Evolutionary conservation across 169 alveolate genomes (phyloP).

Genomic region (Cryptosporidium parvum): DNA sequence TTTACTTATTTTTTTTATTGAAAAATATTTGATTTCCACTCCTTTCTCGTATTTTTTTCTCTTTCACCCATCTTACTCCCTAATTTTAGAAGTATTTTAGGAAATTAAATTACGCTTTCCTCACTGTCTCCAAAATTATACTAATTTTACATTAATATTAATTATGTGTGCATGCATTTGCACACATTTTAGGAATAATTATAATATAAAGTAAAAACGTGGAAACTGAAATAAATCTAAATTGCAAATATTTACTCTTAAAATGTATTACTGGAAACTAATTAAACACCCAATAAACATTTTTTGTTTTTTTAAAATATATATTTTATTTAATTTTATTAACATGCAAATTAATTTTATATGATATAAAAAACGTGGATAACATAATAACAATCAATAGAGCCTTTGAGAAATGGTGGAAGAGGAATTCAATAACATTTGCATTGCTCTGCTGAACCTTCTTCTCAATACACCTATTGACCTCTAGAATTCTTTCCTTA

Average conservation of each 20-base stretch:
- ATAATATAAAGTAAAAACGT: neutral
- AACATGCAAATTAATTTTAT: slow-evolving; percentile 4
- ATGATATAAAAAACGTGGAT: slow-evolving; percentile 7
- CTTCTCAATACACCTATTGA: slow-evolving; percentile 23
- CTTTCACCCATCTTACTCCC: neutral
- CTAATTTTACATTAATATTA: neutral
- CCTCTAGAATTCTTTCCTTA: slow-evolving; percentile 9
- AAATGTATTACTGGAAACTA: neutral
- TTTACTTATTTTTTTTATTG: no score
- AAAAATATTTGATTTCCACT: no score
- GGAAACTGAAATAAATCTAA: neutral
- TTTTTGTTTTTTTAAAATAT: no score
- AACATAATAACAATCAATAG: slow-evolving; percentile 8
- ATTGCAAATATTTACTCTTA: neutral
- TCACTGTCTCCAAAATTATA: slow-evolving; percentile 1
- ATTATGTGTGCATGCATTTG: slow-evolving; percentile 16
- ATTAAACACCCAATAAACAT: neutral
- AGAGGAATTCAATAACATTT: neutral
- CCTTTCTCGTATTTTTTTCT: neutral
- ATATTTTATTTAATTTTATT: slow-evolving; percentile 19
- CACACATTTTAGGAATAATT: neutral
- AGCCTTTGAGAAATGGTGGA: slow-evolving; percentile 15
- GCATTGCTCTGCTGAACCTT: neutral
- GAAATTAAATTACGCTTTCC: neutral
- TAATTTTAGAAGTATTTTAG: neutral